These are phyloP conservation scores for Penicillium arizonense DNA, from an alignment of 495 filamentous ascomycete genomes.

Conservation along the genomic window DNA sequence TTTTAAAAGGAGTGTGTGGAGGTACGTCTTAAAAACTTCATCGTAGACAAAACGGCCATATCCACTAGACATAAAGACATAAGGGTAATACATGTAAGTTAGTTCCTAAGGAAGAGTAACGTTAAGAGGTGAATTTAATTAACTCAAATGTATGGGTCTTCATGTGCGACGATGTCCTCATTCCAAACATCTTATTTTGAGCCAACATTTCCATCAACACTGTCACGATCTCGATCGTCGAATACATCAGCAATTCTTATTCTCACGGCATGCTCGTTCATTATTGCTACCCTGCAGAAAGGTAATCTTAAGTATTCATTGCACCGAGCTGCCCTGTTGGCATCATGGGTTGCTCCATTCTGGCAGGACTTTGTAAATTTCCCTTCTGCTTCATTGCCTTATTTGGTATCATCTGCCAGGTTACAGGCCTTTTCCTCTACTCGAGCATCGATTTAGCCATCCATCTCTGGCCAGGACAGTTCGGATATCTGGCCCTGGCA, in stretches of 20 bases:
- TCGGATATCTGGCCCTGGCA: constrained; percentile 53
- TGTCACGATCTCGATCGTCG: too few relatives aligned
- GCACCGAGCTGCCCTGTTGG: constrained; percentile 26
- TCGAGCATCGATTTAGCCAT: constrained; percentile 28
- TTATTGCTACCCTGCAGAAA: constrained; percentile 55
- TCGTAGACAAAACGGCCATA: too few relatives aligned
- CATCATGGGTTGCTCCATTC: constrained; percentile 12
- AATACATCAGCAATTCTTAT: not conserved
- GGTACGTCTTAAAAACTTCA: too few relatives aligned
- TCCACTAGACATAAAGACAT: too few relatives aligned
- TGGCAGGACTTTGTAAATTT: constrained; percentile 29
- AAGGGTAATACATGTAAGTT: too few relatives aligned
- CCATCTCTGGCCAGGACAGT: constrained; percentile 29
- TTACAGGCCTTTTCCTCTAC: constrained; percentile 48
- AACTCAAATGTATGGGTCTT: too few relatives aligned
- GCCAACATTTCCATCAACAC: too few relatives aligned
- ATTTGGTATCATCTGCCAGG: constrained; percentile 39
- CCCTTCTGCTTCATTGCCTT: constrained; percentile 48
- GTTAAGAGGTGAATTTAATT: too few relatives aligned
- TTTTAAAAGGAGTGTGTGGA: too few relatives aligned
- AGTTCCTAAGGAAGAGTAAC: too few relatives aligned
- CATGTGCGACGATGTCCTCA: too few relatives aligned
- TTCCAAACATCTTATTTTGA: too few relatives aligned
- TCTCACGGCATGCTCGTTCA: constrained; percentile 21
- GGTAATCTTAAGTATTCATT: constrained; percentile 39